These are phyloP conservation scores for Yamadazyma conglobata DNA, from an alignment of 1,139 yeast species.

Conservation along the genomic window DNA sequence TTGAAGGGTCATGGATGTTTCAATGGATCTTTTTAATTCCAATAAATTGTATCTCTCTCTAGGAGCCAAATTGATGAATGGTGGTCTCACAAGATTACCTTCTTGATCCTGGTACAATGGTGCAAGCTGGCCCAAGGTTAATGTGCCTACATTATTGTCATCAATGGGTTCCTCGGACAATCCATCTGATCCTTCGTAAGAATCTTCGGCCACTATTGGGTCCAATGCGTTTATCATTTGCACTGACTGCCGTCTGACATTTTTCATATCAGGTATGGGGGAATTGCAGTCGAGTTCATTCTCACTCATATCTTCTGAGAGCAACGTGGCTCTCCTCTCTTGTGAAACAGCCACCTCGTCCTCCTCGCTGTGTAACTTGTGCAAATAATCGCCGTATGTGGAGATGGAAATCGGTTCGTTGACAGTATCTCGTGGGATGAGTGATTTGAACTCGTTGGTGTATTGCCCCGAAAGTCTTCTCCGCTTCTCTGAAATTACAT, in stretches of 20 bases:
- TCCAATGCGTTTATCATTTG: slow-evolving; percentile 17
- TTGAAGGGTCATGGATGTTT: slow-evolving; percentile 33
- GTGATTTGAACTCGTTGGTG: slow-evolving; percentile 16
- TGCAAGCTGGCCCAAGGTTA: slow-evolving; percentile 23
- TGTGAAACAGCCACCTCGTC: slow-evolving; percentile 27
- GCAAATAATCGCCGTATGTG: slow-evolving; percentile 25
- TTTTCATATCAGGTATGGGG: slow-evolving; percentile 19
- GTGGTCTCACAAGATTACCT: slow-evolving; percentile 43
- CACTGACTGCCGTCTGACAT: slow-evolving; percentile 16
- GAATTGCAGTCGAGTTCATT: slow-evolving; percentile 13
- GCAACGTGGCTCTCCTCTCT: slow-evolving; percentile 27
- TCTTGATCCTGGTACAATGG: slow-evolving; percentile 34
- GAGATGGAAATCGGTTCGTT: slow-evolving; percentile 11
- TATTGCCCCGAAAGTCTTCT: slow-evolving; percentile 27
- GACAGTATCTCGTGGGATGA: slow-evolving; percentile 23
- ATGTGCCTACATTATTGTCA: slow-evolving; percentile 5
- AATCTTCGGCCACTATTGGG: background rate
- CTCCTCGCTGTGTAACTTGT: slow-evolving; percentile 21
- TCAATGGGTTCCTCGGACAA: slow-evolving; percentile 5
- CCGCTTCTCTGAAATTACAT: slow-evolving; percentile 29
- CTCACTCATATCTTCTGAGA: slow-evolving; percentile 6
- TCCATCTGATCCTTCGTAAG: slow-evolving; percentile 3
- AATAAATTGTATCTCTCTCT: slow-evolving; percentile 41
- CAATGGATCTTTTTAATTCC: slow-evolving; percentile 37
- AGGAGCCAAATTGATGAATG: slow-evolving; percentile 46